Conservation (phyloP, 2,329 filamentous ascomycete genomes). For the Ophiostoma angusticollis region DNA sequence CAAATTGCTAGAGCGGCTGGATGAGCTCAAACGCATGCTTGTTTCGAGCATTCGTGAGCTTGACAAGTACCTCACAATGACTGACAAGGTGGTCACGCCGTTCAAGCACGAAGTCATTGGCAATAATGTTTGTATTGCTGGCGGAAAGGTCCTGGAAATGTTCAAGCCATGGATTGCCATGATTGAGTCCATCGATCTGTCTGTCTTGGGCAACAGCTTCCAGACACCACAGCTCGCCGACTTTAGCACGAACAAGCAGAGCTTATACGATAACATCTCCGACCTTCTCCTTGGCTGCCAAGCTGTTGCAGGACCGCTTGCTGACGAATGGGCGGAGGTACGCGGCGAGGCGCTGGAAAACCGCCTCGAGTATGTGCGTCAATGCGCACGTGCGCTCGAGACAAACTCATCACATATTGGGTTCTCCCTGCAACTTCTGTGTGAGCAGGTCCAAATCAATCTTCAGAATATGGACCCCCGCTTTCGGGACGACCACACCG, state of each 20-base stretch:
- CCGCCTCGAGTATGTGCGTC: conserved; percentile 66
- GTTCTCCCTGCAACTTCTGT: conserved; percentile 75
- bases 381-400: conserved; percentile 68
- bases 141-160: conserved; percentile 68
- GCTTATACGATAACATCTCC: conserved; percentile 82
- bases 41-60: conserved; percentile 76
- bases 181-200: conserved; percentile 84
- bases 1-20: conserved; percentile 66
- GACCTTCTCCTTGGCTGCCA: conserved; percentile 83
- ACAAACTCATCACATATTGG: conserved; percentile 77
- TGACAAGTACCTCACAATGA: conserved; percentile 66
- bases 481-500: conserved; percentile 31
- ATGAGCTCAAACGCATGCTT: conserved; percentile 74
- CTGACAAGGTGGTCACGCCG: conserved; percentile 71
- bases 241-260: conserved; percentile 84
- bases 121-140: conserved; percentile 68
- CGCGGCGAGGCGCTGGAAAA: conserved; percentile 81
- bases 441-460: conserved; percentile 60
- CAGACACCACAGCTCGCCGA: conserved; percentile 78
- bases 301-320: conserved; percentile 77
- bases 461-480: conserved; percentile 33
- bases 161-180: conserved; percentile 84
- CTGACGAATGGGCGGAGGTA: conserved; percentile 92
- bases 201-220: conserved; percentile 61
- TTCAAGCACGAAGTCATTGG: conserved; percentile 67